phyloP scores from a whole-genome alignment of 257 asterid species.

The Jacaranda mimosifolia region DNA sequence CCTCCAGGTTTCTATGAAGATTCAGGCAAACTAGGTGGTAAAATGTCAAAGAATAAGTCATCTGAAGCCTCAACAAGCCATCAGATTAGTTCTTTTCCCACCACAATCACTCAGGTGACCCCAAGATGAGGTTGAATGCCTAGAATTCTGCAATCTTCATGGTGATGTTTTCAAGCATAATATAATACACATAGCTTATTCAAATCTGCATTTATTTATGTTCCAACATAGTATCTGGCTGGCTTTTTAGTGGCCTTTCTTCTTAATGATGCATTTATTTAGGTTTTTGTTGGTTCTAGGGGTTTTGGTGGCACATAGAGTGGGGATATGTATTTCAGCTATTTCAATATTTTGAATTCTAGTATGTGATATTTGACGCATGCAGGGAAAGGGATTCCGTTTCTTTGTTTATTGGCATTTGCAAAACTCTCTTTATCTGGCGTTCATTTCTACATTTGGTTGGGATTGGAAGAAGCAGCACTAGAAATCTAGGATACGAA shows the following conservation, averaged over 20 bases:
- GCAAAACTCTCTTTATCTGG: neutral
- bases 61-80: conserved; percentile 63
- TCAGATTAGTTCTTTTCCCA: conserved; percentile 62
- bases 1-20: conserved; percentile 82
- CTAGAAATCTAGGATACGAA: neutral
- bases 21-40: conserved; percentile 47
- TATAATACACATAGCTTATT: neutral
- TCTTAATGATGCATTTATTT: neutral
- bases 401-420: neutral
- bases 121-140: conserved; percentile 63
- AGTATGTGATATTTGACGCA: neutral
- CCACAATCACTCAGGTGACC: conserved; percentile 63
- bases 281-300: neutral
- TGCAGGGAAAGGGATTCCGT: neutral
- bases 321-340: conserved; percentile 8
- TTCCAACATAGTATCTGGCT: conserved; percentile 17
- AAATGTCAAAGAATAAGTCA: conserved; percentile 51
- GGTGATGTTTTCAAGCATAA: conserved; percentile 10
- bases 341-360: conserved; percentile 14
- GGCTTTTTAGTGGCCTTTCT: conserved; percentile 2
- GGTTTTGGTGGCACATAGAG: conserved; percentile 11
- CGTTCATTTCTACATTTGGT: neutral
- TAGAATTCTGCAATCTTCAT: conserved; percentile 3
- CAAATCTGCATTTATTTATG: conserved; percentile 7
- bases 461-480: neutral